These are phyloP conservation scores for Spongospora subterranea DNA, from an alignment of 208 protist genomes.

Conservation along the genomic window DNA sequence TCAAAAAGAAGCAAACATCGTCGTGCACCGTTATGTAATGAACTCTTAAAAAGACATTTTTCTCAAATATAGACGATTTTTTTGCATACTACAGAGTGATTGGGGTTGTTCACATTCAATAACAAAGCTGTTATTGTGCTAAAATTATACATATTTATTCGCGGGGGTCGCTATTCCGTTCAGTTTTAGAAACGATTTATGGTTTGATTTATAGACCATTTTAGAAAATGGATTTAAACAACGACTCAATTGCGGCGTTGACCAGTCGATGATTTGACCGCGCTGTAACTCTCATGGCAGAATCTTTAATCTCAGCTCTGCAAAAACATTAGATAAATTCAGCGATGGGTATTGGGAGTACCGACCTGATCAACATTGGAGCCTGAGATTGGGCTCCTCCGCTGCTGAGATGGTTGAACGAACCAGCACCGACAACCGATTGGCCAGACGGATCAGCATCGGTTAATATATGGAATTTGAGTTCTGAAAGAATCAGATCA, in stretches of 20 bases:
- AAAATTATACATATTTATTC: too few species aligned
- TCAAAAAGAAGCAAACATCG: not conserved
- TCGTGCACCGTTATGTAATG: conserved; percentile 16
- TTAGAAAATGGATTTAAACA: conserved; percentile 48
- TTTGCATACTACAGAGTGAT: too few species aligned
- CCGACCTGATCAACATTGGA: conserved; percentile 13
- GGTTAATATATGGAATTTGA: not conserved
- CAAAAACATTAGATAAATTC: not conserved
- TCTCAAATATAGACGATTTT: too few species aligned
- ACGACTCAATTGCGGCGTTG: not conserved
- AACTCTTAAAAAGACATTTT: too few species aligned
- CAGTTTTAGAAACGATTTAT: too few species aligned
- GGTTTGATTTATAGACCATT: too few species aligned
- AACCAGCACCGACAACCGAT: conserved; percentile 6
- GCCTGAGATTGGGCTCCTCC: not conserved
- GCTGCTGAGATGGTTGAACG: not conserved
- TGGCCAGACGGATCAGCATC: conserved; percentile 22
- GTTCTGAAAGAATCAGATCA: not conserved
- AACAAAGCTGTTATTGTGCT: too few species aligned
- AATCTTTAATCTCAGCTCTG: not conserved
- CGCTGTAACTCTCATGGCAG: not conserved
- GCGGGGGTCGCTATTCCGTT: too few species aligned
- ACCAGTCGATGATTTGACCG: conserved; percentile 23
- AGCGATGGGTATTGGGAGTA: not conserved
- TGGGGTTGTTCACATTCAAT: too few species aligned